A percentile compares a stretch with the other conserved stretches of the same genome.
phyloP scores from a whole-genome alignment of 495 filamentous ascomycete species.

The Tuber aestivum region DNA sequence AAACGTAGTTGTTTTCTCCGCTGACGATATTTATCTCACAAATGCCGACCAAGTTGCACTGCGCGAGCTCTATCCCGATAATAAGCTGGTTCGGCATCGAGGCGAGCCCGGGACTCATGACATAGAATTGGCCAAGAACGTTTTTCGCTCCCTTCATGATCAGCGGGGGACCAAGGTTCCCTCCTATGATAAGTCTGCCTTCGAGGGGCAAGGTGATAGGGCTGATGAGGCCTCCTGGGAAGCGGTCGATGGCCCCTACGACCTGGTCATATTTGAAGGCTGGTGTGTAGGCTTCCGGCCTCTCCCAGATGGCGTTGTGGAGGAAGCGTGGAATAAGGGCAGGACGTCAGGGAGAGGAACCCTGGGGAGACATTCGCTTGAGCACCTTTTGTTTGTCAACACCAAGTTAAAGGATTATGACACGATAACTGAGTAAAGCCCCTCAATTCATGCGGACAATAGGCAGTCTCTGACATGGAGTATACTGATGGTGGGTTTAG shows the following conservation, averaged over 20 bases:
- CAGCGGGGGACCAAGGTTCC: conserved; percentile 53
- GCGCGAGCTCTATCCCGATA: conserved; percentile 58
- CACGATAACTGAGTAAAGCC: conserved; percentile 55
- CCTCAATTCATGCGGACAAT: neutral
- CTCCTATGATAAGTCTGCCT: conserved; percentile 74
- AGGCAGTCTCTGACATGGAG: neutral
- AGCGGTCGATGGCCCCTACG: conserved; percentile 54
- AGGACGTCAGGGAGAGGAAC: conserved; percentile 46
- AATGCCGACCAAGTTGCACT: conserved; percentile 66
- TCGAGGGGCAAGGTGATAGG: conserved; percentile 73
- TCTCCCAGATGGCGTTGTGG: conserved; percentile 52
- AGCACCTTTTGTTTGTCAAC: conserved; percentile 70
- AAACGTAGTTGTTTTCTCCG: conserved; percentile 69
- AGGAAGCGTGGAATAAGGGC: conserved; percentile 52
- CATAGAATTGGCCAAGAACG: conserved; percentile 54
- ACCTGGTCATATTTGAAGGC: conserved; percentile 78
- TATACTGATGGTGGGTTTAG: conserved; percentile 39
- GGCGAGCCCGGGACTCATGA: conserved; percentile 88
- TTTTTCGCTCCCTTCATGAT: conserved; percentile 58
- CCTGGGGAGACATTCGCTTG: conserved; percentile 56
- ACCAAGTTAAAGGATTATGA: conserved; percentile 64
- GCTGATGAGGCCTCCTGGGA: conserved; percentile 56
- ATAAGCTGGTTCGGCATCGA: conserved; percentile 71
- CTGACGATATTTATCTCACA: conserved; percentile 86
- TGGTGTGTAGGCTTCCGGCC: conserved; percentile 86